phyloP scores from a whole-genome alignment of 2,329 filamentous ascomycete genomes.

The Chaetomium sp. region DNA sequence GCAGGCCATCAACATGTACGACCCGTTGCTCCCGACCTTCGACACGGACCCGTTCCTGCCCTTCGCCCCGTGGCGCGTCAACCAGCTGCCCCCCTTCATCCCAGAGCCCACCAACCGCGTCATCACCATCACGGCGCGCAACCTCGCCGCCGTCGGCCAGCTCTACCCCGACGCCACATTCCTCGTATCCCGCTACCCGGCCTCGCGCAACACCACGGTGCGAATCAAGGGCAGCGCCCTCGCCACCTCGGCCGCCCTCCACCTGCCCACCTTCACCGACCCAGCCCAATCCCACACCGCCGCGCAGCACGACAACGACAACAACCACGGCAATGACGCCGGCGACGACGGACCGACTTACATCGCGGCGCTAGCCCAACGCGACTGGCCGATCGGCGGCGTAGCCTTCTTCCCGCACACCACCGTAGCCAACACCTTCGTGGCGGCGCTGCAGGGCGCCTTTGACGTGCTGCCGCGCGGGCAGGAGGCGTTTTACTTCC shows the following conservation, averaged over 20 bases:
- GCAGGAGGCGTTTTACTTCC: slow-evolving; percentile 13
- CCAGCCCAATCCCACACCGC: background rate
- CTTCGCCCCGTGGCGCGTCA: slow-evolving; percentile 14
- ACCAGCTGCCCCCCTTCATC: slow-evolving; percentile 11
- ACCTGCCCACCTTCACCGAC: background rate
- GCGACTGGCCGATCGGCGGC: slow-evolving; percentile 21
- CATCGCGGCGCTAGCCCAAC: background rate
- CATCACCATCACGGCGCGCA: background rate
- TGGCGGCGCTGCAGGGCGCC: background rate
- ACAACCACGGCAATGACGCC: background rate
- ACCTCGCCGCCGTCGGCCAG: slow-evolving; percentile 15
- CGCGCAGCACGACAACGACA: no score
- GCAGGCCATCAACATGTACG: background rate
- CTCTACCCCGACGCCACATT: slow-evolving; percentile 21
- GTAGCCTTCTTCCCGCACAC: slow-evolving; percentile 16
- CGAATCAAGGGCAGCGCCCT: slow-evolving; percentile 9
- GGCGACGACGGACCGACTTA: background rate
- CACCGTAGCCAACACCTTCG: background rate
- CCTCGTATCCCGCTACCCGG: slow-evolving; percentile 10
- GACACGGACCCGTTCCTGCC: slow-evolving; percentile 14
- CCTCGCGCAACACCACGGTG: background rate
- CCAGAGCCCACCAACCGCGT: slow-evolving; percentile 12
- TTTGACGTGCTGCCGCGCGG: slow-evolving; percentile 14
- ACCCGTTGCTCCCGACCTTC: background rate
- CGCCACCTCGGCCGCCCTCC: background rate